Base-by-base conservation (phyloP, 2,329 filamentous ascomycete species). In the Penicillium janthinellum region DNA sequence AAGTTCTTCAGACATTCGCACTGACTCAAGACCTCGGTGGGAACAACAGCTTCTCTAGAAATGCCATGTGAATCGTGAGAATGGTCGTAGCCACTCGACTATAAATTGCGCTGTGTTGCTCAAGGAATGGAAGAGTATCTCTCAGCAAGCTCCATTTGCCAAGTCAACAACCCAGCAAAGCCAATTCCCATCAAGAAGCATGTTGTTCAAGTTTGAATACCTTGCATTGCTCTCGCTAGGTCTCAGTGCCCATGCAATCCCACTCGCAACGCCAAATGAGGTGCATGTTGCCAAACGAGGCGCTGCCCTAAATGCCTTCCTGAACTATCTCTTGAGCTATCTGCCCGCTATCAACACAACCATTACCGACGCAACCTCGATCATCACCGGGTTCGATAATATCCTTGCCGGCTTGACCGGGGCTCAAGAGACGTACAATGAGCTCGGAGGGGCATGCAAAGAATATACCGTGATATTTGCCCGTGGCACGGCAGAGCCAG, bases 381-480 rank as follows among this genome's bases (percentile, higher is more conserved):
- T 52, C 2, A 52, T 52, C 22, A 52, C 49, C 14, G 41, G 49
- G 12, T 52, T 67, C 10, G 54, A 58, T 44, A 37, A 17, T 11
- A 8, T 65, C 2, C 58, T 67, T 11, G 64, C 44, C 2, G 25
- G 31, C 1, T 35, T 64, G 10, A 60, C 41, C 20, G 61, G 56
- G 3, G 59, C 58, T n/a, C 56, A 51, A 20, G 61, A 60, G 8
- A 67, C 64, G 1, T 54, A 67, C 41, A 67, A 67, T 25, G 59
- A 64, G 6, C 20, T 62, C 1, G 52, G 22, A 5, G 51, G 50
- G 6, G 5, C 52, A 2, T 67, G 64, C 38, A 62, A 34, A 6
- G 61, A 64, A 34, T 65, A 57, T 12, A 67, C 64, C 1, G 58
- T 67, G 28, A 57, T 67, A 22, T 67, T 61, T 42, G 64, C 64